Conservation (phyloP, 2,329 filamentous ascomycete species). For the Tricladium varicosporioides region DNA sequence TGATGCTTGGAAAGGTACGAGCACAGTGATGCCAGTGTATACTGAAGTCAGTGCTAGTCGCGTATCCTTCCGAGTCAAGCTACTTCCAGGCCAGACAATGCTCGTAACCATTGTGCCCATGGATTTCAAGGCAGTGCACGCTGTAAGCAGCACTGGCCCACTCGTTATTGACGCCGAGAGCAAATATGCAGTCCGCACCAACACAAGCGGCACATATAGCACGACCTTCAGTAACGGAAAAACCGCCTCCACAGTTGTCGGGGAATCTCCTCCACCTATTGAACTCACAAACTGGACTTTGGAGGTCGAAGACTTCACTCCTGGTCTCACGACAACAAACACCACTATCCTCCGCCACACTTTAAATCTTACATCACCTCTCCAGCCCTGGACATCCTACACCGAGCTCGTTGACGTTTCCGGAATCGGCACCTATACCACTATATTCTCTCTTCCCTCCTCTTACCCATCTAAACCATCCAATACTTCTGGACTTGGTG, state of each 20-base stretch:
- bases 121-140: background rate
- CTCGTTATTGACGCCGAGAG: background rate
- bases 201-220: background rate
- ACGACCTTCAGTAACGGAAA: constrained; percentile 1
- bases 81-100: constrained; percentile 1
- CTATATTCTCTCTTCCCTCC: background rate
- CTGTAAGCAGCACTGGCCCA: background rate
- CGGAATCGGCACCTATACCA: constrained; percentile 1
- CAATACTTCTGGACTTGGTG: background rate
- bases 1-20: constrained; percentile 1
- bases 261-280: background rate
- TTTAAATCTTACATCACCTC: background rate
- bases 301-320: background rate
- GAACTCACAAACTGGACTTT: background rate
- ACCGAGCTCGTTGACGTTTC: background rate
- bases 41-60: background rate
- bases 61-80: background rate
- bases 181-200: background rate
- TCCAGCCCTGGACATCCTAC: background rate
- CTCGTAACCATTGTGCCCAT: background rate
- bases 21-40: background rate
- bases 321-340: background rate
- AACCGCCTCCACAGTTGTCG: background rate
- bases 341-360: background rate
- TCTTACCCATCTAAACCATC: background rate